phyloP scores from a whole-genome alignment of 345 rosid genomes.

The Turnera subulata region DNA sequence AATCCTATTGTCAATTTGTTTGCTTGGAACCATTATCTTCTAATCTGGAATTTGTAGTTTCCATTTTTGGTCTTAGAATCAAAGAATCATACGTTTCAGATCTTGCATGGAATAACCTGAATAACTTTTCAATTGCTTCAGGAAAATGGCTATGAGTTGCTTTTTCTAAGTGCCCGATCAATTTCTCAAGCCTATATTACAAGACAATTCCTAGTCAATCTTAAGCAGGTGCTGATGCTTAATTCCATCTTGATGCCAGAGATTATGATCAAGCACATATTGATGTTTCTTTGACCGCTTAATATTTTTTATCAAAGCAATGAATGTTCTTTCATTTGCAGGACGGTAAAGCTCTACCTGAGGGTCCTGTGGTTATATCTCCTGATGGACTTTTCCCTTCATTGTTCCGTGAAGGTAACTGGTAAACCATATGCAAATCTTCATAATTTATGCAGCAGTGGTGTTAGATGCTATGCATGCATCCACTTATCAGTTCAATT shows the following conservation, averaged over 20 bases:
- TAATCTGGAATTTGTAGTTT: background rate
- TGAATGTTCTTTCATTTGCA: conserved; percentile 20
- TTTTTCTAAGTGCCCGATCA: conserved; percentile 93
- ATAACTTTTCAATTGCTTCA: conserved; percentile 26
- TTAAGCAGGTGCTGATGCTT: conserved; percentile 65
- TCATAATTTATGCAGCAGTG: background rate
- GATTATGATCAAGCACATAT: conserved; percentile 1
- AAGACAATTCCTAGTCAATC: conserved; percentile 74
- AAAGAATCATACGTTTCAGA: no score
- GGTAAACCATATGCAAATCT: background rate
- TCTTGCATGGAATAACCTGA: background rate
- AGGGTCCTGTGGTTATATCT: conserved; percentile 96
- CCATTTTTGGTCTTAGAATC: background rate
- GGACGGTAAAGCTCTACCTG: conserved; percentile 95
- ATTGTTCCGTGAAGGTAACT: conserved; percentile 81
- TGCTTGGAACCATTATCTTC: background rate
- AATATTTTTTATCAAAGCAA: background rate
- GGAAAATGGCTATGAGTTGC: conserved; percentile 96
- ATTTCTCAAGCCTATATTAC: conserved; percentile 90
- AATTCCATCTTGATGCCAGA: conserved; percentile 7
- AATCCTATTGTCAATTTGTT: background rate
- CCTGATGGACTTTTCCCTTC: conserved; percentile 99
- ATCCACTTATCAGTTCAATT: background rate
- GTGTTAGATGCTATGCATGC: background rate
- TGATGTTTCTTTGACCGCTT: conserved; percentile 1